Conservation (phyloP, 1,284 basidiomycete genomes). For the Agroathelia rolfsii region DNA sequence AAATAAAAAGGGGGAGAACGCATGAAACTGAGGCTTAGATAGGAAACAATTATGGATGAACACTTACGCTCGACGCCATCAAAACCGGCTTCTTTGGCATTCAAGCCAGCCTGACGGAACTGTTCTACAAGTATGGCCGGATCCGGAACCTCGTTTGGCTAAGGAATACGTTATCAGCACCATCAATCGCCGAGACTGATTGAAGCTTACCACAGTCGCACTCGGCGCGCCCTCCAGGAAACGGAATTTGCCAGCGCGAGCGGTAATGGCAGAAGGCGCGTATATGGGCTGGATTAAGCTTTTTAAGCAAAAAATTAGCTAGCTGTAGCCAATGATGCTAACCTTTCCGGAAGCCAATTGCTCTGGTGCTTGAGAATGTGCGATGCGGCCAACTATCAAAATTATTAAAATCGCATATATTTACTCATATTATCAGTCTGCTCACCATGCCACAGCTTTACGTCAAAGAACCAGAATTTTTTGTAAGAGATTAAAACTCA, state of each 20-base stretch:
- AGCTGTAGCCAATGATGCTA: no score
- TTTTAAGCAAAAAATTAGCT: not conserved
- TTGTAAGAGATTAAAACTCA: no score
- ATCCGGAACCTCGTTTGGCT: constrained; percentile 15
- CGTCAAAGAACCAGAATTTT: no score
- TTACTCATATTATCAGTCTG: no score
- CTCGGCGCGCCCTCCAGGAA: constrained; percentile 17
- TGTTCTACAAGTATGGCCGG: constrained; percentile 19
- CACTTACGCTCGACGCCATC: constrained; percentile 33
- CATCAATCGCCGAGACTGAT: not conserved
- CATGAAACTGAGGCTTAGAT: not conserved
- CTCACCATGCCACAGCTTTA: constrained; percentile 14
- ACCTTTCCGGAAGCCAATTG: constrained; percentile 20
- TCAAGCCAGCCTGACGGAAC: constrained; percentile 29
- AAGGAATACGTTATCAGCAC: constrained; percentile 8
- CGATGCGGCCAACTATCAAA: constrained; percentile 10
- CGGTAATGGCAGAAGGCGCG: constrained; percentile 28
- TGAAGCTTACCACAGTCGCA: not conserved
- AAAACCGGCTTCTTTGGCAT: constrained; percentile 36
- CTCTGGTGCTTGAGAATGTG: constrained; percentile 10
- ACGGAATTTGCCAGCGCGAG: constrained; percentile 30
- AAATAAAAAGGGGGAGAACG: not conserved
- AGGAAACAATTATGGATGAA: not conserved
- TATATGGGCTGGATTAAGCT: constrained; percentile 22
- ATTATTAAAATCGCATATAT: not conserved